phyloP scores from a whole-genome alignment of 108 stramenopile genomes.

The Pseudonitzschia delicatissima region DNA sequence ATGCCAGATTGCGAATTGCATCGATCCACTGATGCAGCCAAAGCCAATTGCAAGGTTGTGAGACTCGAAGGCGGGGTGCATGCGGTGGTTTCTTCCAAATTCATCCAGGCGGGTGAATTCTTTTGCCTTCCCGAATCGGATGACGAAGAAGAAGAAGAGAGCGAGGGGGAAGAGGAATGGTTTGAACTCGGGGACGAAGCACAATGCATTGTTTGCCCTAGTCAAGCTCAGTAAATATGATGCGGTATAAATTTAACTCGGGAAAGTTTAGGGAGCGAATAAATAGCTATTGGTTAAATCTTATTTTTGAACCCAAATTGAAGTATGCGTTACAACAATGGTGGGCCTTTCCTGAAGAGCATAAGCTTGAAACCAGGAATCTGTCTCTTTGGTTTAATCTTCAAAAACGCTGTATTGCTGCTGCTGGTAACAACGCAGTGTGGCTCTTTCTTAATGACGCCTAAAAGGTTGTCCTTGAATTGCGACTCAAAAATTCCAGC shows the following conservation, averaged over 20 bases:
- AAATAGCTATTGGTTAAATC: too few relatives aligned
- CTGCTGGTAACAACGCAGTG: slow-evolving; percentile 26
- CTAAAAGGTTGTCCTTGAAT: slow-evolving; percentile 13
- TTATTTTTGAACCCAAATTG: too few relatives aligned
- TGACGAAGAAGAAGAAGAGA: slow-evolving; percentile 40
- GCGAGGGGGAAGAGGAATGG: slow-evolving; percentile 25
- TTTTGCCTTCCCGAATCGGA: slow-evolving; percentile 70
- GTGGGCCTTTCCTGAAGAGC: background rate
- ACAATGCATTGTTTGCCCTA: too few relatives aligned
- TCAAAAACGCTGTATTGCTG: slow-evolving; percentile 12
- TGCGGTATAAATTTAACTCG: too few relatives aligned
- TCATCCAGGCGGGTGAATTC: slow-evolving; percentile 79
- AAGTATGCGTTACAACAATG: too few relatives aligned
- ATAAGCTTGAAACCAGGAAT: slow-evolving; percentile 22
- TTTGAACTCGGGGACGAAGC: slow-evolving; percentile 5
- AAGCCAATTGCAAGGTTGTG: slow-evolving; percentile 82
- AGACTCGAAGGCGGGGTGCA: slow-evolving; percentile 63
- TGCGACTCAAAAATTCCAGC: slow-evolving; percentile 13
- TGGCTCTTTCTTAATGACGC: slow-evolving; percentile 14
- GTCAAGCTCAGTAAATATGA: too few relatives aligned
- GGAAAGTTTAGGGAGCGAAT: too few relatives aligned
- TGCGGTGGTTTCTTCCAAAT: slow-evolving; percentile 70
- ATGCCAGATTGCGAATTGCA: slow-evolving; percentile 41
- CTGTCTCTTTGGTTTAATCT: background rate
- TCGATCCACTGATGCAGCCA: slow-evolving; percentile 35